These are phyloP conservation scores for Myxozyma sirexii DNA, from an alignment of 805 yeast species.

Conservation along the genomic window DNA sequence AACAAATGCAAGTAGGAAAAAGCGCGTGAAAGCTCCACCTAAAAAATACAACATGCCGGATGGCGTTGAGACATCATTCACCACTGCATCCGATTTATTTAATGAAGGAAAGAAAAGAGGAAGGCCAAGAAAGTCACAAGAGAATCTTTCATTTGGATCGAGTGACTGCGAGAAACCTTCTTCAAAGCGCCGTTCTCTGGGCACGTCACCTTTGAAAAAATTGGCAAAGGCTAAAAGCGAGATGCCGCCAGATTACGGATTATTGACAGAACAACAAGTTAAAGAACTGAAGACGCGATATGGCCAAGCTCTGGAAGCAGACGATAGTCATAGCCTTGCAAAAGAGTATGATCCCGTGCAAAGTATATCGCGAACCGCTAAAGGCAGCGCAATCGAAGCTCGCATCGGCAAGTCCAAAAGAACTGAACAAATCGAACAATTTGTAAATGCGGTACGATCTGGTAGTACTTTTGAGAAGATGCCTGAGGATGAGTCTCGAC, in stretches of 20 bases:
- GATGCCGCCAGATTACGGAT: slow-evolving; percentile 15
- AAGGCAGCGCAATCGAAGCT: slow-evolving; percentile 5
- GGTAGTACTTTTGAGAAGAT: not conserved
- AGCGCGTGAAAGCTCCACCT: slow-evolving; percentile 3
- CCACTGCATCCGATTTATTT: slow-evolving; percentile 19
- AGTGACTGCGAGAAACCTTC: not conserved
- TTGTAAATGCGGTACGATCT: slow-evolving; percentile 1
- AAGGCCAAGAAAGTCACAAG: slow-evolving; percentile 11
- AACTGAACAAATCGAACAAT: slow-evolving; percentile 8
- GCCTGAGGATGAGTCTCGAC: not conserved
- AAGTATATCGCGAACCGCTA: not conserved
- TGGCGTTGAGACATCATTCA: slow-evolving; percentile 29
- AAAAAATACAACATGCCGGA: slow-evolving; percentile 35
- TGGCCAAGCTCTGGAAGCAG: not conserved
- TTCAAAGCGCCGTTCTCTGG: not conserved
- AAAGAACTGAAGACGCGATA: slow-evolving; percentile 5
- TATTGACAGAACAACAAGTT: slow-evolving; percentile 14
- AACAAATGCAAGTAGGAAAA: slow-evolving; percentile 11
- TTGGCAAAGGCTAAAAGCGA: slow-evolving; percentile 15
- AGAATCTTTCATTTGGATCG: not conserved
- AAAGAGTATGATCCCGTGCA: slow-evolving; percentile 25
- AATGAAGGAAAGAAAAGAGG: slow-evolving; percentile 8
- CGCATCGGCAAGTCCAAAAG: slow-evolving; percentile 21
- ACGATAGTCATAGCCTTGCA: not conserved
- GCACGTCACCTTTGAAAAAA: not conserved